A percentile compares a stretch with the other conserved stretches of the same genome.
Evolutionary conservation across 108 stramenopile species (phyloP).

Genomic region (Licmophora abbreviata): DNA sequence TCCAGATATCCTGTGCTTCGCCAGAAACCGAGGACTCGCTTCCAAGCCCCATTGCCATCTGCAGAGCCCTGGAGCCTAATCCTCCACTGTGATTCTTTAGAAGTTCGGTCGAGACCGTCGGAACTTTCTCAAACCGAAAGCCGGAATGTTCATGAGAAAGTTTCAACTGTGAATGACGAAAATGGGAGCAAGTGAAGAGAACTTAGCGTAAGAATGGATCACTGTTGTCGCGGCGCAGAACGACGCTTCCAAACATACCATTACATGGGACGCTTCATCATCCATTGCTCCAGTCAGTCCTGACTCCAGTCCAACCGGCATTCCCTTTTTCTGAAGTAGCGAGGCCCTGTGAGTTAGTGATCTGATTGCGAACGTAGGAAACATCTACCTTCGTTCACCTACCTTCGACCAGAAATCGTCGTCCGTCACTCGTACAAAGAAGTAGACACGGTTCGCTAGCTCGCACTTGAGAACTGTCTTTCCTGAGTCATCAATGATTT

Average conservation of each 20-base stretch:
- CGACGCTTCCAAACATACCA: conserved; percentile 4
- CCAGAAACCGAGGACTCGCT: too few relatives aligned
- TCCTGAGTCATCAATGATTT: conserved; percentile 1
- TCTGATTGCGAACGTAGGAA: too few relatives aligned
- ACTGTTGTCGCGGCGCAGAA: too few relatives aligned
- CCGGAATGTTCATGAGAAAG: conserved; percentile 76
- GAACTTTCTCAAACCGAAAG: conserved; percentile 61
- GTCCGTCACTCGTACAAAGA: conserved; percentile 35
- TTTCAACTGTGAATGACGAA: too few relatives aligned
- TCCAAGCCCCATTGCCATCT: conserved; percentile 30
- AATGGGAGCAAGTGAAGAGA: too few relatives aligned
- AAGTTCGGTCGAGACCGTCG: conserved; percentile 22
- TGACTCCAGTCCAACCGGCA: too few relatives aligned
- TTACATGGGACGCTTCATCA: conserved; percentile 6
- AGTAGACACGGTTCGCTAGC: conserved; percentile 48
- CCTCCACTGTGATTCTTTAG: conserved; percentile 61
- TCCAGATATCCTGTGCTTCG: too few relatives aligned
- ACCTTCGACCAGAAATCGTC: conserved; percentile 38
- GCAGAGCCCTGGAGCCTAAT: conserved; percentile 48
- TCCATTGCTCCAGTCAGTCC: background rate
- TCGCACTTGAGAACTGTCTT: conserved; percentile 17
- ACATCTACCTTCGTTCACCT: too few relatives aligned
- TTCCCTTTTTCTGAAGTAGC: too few relatives aligned
- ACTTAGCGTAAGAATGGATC: too few relatives aligned
- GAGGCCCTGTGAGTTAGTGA: too few relatives aligned